These are phyloP conservation scores for Plasmodium gonderi DNA, from an alignment of 169 alveolate species.

Conservation along the genomic window DNA sequence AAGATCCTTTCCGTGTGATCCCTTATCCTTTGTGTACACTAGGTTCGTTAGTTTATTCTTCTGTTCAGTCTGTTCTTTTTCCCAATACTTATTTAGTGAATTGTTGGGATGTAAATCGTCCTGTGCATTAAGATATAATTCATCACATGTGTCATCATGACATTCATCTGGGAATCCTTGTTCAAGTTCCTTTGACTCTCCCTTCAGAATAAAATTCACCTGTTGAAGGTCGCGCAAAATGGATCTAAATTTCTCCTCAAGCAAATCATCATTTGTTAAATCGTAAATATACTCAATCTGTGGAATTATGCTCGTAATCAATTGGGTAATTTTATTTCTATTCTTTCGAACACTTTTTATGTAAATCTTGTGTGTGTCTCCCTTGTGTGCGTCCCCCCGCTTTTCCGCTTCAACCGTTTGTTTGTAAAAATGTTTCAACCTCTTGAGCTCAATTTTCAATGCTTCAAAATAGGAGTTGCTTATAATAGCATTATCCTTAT, in stretches of 20 bases:
- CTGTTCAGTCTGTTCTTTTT: background rate
- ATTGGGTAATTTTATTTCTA: constrained; percentile 14
- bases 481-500: constrained; percentile 39
- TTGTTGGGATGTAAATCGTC: too few relatives aligned
- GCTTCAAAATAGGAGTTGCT: constrained; percentile 39
- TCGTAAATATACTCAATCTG: constrained; percentile 46
- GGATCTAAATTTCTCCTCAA: constrained; percentile 24
- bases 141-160: background rate
- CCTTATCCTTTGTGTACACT: background rate
- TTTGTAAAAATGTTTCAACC: background rate
- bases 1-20: background rate
- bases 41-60: too few relatives aligned
- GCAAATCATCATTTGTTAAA: constrained; percentile 12
- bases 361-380: background rate
- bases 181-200: constrained; percentile 9
- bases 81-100: too few relatives aligned
- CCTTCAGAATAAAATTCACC: background rate
- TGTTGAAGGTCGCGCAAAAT: constrained; percentile 7
- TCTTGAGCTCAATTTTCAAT: constrained; percentile 3
- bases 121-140: too few relatives aligned
- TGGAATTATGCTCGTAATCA: background rate
- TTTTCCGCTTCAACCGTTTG: background rate
- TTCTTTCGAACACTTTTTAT: constrained; percentile 2
- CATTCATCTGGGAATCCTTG: background rate
- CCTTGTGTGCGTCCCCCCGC: background rate